Percentiles rank a stretch among this genome's conserved stretches.
Conservation (phyloP, 2,329 filamentous ascomycete genomes). For the Ambrosiella cleistominuta region DNA sequence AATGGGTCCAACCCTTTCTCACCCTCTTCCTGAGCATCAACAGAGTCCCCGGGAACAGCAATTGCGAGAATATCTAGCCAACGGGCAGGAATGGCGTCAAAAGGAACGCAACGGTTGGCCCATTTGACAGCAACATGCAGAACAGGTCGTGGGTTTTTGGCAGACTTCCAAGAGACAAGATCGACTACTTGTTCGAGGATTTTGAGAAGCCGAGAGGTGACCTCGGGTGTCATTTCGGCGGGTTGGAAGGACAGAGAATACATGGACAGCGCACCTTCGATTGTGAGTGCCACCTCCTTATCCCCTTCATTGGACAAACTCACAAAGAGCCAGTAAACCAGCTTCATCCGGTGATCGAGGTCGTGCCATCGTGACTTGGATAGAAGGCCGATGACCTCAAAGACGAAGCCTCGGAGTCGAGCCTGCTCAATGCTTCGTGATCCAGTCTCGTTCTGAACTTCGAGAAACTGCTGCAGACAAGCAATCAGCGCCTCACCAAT, state of each 20-base stretch:
- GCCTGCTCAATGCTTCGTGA: too few species aligned
- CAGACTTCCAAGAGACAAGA: slow-evolving; percentile 27
- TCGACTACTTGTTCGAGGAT: slow-evolving; percentile 55
- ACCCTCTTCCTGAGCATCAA: slow-evolving; percentile 61
- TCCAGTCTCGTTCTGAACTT: slow-evolving; percentile 17
- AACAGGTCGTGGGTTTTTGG: slow-evolving; percentile 52
- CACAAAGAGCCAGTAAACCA: slow-evolving; percentile 60
- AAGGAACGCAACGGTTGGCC: slow-evolving; percentile 74
- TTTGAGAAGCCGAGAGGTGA: slow-evolving; percentile 21
- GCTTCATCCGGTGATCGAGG: slow-evolving; percentile 33
- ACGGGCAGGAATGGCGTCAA: slow-evolving; percentile 57
- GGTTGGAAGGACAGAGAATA: slow-evolving; percentile 33
- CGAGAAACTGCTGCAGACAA: slow-evolving; percentile 55
- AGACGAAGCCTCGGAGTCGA: slow-evolving; percentile 55
- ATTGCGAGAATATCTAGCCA: slow-evolving; percentile 82
- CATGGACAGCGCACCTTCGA: slow-evolving; percentile 74
- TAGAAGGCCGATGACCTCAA: slow-evolving; percentile 77
- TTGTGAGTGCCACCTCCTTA: slow-evolving; percentile 61
- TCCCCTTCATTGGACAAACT: slow-evolving; percentile 67
- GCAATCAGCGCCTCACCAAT: slow-evolving; percentile 53
- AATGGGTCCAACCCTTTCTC: slow-evolving; percentile 65
- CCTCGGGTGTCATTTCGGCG: slow-evolving; percentile 11
- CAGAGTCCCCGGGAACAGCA: slow-evolving; percentile 49
- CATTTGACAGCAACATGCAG: slow-evolving; percentile 66
- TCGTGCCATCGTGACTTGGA: slow-evolving; percentile 46